Conservation (phyloP, 1,139 yeast species). For the Lizanozyma gosingica region DNA sequence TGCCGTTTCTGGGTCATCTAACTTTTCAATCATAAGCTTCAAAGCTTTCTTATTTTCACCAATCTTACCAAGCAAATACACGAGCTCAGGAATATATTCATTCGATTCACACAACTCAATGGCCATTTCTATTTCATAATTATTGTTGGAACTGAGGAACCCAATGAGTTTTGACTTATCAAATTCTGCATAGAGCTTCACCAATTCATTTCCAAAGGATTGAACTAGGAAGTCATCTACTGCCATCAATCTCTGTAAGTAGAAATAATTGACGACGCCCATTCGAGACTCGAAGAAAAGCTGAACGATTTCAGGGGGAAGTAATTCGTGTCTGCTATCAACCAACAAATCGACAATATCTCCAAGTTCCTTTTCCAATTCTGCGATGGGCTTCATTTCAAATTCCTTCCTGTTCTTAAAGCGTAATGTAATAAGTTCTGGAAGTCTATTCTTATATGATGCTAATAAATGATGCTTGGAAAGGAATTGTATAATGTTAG, state of each 20-base stretch:
- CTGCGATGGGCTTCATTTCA: conserved; percentile 30
- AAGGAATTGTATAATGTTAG: conserved; percentile 47
- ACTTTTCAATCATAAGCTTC: conserved; percentile 62
- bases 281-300: conserved; percentile 36
- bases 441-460: conserved; percentile 39
- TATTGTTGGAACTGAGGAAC: conserved; percentile 39
- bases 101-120: conserved; percentile 51
- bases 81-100: conserved; percentile 58
- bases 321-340: conserved; percentile 55
- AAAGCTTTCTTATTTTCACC: conserved; percentile 78
- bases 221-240: conserved; percentile 47
- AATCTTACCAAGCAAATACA: conserved; percentile 70
- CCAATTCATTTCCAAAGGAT: conserved; percentile 58
- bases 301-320: conserved; percentile 41
- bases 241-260: conserved; percentile 43
- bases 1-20: conserved; percentile 74
- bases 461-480: conserved; percentile 53
- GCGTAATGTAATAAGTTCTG: conserved; percentile 43
- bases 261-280: conserved; percentile 51
- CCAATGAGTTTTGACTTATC: conserved; percentile 44
- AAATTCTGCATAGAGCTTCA: conserved; percentile 56
- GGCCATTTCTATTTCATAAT: conserved; percentile 66
- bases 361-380: conserved; percentile 28
- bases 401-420: conserved; percentile 26
- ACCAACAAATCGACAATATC: conserved; percentile 51